Evolutionary conservation across 1,284 basidiomycete genomes (phyloP).

Genomic region (Sphaerobolus stellatus): DNA sequence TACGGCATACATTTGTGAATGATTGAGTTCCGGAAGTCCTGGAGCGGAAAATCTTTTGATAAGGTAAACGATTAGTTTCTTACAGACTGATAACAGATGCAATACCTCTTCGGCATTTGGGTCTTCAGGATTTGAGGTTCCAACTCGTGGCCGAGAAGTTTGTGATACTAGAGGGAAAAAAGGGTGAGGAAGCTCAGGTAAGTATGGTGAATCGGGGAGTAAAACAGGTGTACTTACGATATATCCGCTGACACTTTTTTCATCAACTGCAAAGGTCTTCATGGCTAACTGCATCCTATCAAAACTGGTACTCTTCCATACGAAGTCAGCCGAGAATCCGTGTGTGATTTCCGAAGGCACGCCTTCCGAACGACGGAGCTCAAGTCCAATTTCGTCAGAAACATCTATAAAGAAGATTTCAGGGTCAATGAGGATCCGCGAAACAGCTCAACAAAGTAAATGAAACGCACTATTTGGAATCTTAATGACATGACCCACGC

Average conservation of each 20-base stretch:
- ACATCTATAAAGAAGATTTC: constrained; percentile 61
- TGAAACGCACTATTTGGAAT: constrained; percentile 89
- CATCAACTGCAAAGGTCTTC: constrained; percentile 99
- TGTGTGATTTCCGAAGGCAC: constrained; percentile 94
- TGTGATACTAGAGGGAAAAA: constrained; percentile 79
- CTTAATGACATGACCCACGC: constrained; percentile 97
- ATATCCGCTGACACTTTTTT: constrained; percentile 98
- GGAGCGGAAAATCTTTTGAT: constrained; percentile 83
- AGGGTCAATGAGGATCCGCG: neutral
- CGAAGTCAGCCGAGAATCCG: constrained; percentile 95
- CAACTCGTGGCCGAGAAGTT: constrained; percentile 94
- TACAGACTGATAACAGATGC: neutral
- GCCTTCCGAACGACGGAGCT: constrained; percentile 88
- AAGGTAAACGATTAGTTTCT: neutral
- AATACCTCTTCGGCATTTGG: constrained; percentile 90
- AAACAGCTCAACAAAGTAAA: neutral
- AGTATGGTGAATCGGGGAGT: neutral
- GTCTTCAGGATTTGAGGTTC: constrained; percentile 87
- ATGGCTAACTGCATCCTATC: constrained; percentile 99
- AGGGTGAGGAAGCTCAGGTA: constrained; percentile 11
- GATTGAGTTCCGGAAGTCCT: constrained; percentile 96
- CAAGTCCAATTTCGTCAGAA: constrained; percentile 96
- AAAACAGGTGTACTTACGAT: constrained; percentile 61
- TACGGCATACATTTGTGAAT: constrained; percentile 99
- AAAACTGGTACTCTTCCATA: constrained; percentile 99